These are phyloP conservation scores for Globisporangium orthogonon DNA, from an alignment of 352 stramenopile genomes.

Conservation along the genomic window DNA sequence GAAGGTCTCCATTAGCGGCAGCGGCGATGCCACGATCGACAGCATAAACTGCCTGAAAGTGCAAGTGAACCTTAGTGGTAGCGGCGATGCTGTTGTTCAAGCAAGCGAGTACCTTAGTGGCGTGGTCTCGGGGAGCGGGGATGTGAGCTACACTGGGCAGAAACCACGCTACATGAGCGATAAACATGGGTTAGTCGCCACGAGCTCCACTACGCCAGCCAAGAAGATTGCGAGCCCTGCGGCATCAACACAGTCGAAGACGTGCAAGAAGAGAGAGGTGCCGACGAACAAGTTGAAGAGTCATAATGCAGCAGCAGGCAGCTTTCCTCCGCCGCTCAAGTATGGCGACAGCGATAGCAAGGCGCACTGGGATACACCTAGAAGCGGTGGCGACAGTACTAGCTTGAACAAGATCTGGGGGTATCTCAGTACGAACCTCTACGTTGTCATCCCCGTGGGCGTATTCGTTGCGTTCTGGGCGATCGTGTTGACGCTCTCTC, in stretches of 20 bases:
- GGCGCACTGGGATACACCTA: not conserved
- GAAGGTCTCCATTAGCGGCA: not conserved
- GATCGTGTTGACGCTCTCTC: not conserved
- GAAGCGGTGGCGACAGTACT: not conserved
- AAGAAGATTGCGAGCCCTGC: slow-evolving; percentile 1
- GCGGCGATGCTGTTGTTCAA: slow-evolving; percentile 19
- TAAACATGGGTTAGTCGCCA: not conserved
- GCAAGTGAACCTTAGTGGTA: slow-evolving; percentile 16
- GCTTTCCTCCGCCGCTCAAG: not conserved
- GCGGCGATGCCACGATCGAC: slow-evolving; percentile 3
- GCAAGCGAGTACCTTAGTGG: slow-evolving; percentile 15
- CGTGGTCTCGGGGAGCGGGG: slow-evolving; percentile 10
- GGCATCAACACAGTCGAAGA: too few relatives aligned
- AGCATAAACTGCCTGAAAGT: slow-evolving; percentile 15
- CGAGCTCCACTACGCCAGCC: not conserved
- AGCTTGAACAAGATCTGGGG: not conserved
- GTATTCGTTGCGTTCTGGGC: slow-evolving; percentile 4
- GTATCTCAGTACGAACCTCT: not conserved
- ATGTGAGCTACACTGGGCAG: slow-evolving; percentile 3
- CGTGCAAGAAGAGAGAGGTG: not conserved
- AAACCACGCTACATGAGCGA: slow-evolving; percentile 2
- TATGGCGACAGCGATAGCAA: not conserved
- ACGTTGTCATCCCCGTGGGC: not conserved
- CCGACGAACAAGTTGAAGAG: not conserved
- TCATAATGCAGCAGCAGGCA: not conserved